Evolutionary conservation across 2,329 filamentous ascomycete species (phyloP).

Genomic region (Claviceps quebecensis): DNA sequence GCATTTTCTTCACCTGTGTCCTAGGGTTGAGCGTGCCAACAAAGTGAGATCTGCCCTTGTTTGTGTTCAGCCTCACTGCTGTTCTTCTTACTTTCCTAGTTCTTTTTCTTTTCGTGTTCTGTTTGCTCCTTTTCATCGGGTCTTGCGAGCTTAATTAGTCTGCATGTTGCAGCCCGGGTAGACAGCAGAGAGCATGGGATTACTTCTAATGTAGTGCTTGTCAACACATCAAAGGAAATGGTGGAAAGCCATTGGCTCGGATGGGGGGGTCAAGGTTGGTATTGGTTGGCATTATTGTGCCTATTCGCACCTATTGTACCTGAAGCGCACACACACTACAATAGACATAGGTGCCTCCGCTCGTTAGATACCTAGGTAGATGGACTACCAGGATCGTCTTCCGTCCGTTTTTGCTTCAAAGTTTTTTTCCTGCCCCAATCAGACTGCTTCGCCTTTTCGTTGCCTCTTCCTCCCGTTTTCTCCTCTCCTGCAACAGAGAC

Average conservation of each 20-base stretch:
- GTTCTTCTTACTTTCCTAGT: background rate
- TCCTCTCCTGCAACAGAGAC: background rate
- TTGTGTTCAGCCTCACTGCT: too few relatives aligned
- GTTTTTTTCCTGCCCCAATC: background rate
- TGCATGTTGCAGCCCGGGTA: too few relatives aligned
- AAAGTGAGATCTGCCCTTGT: background rate
- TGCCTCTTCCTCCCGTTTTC: background rate
- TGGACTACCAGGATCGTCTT: constrained; percentile 13
- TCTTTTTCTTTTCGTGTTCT: background rate
- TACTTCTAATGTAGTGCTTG: too few relatives aligned
- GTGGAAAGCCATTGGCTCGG: too few relatives aligned
- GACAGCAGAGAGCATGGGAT: too few relatives aligned
- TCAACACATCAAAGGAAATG: too few relatives aligned
- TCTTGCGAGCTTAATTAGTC: too few relatives aligned
- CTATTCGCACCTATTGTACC: background rate
- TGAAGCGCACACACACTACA: too few relatives aligned
- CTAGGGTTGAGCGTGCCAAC: too few relatives aligned
- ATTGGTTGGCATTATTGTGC: background rate
- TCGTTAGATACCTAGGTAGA: background rate
- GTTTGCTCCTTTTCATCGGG: background rate
- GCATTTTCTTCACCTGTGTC: too few relatives aligned
- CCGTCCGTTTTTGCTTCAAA: constrained; percentile 7
- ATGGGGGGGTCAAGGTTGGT: too few relatives aligned
- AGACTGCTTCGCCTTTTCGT: background rate
- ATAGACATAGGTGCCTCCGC: too few relatives aligned